Conservation (phyloP, 805 yeast species). For the Phaffomyces opuntiae region DNA sequence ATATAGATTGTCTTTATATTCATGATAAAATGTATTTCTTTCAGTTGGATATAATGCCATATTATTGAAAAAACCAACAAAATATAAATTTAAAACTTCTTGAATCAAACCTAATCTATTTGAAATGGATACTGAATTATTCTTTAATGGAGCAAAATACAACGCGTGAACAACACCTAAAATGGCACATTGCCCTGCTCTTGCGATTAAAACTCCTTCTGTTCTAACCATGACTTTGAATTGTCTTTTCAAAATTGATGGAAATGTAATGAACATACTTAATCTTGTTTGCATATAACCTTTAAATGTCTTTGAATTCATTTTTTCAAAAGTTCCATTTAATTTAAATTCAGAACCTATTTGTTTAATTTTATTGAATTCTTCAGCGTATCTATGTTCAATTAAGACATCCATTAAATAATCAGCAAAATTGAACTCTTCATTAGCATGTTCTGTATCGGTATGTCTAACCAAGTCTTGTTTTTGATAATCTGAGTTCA, state of each 20-base stretch:
- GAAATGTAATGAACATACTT: slow-evolving; percentile 23
- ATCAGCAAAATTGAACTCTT: slow-evolving; percentile 65
- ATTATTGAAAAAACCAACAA: slow-evolving; percentile 74
- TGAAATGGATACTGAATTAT: slow-evolving; percentile 42
- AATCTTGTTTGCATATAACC: slow-evolving; percentile 7
- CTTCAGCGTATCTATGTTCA: slow-evolving; percentile 37
- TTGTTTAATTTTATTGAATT: slow-evolving; percentile 4
- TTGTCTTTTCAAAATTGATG: slow-evolving; percentile 28
- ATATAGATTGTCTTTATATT: slow-evolving; percentile 65
- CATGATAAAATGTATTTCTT: slow-evolving; percentile 70
- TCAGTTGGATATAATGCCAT: slow-evolving; percentile 70
- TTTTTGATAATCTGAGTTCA: slow-evolving; percentile 17
- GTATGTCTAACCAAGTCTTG: not conserved
- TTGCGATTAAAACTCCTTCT: slow-evolving; percentile 53
- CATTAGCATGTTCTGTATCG: slow-evolving; percentile 12
- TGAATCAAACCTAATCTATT: slow-evolving; percentile 74
- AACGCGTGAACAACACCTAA: slow-evolving; percentile 60
- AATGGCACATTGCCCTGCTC: slow-evolving; percentile 58
- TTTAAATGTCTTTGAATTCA: slow-evolving; percentile 1
- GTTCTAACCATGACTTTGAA: slow-evolving; percentile 35
- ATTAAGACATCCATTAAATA: slow-evolving; percentile 65
- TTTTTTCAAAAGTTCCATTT: not conserved
- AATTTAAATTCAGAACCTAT: slow-evolving; percentile 3
- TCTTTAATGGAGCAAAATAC: slow-evolving; percentile 55
- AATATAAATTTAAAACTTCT: slow-evolving; percentile 64